Percentiles rank a stretch among this genome's conserved stretches.
Conservation (phyloP, 495 filamentous ascomycete species). For the Xylaria grammica region DNA sequence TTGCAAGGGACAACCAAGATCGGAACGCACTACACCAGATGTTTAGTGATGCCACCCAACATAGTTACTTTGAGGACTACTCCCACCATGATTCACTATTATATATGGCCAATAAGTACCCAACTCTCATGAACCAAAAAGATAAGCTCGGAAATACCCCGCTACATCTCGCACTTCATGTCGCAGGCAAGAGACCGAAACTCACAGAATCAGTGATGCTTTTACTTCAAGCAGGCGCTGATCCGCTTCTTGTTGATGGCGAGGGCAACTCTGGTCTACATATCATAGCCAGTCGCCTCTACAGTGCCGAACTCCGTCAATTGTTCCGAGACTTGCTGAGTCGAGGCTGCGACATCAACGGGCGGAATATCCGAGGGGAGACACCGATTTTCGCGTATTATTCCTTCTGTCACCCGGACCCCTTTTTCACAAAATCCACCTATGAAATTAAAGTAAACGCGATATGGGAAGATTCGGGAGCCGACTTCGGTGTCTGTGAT, state of each 20-base stretch:
- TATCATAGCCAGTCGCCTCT: conserved; percentile 8
- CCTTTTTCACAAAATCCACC: conserved; percentile 23
- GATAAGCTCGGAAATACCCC: conserved; percentile 24
- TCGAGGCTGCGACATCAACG: conserved; percentile 39
- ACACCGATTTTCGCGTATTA: conserved; percentile 36
- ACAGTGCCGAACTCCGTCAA: conserved; percentile 13
- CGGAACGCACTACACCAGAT: conserved; percentile 26
- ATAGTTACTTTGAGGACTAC: background rate
- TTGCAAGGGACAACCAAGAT: conserved; percentile 17
- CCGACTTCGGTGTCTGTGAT: background rate
- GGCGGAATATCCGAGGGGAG: conserved; percentile 34
- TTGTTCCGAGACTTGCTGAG: conserved; percentile 30
- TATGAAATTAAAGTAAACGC: background rate
- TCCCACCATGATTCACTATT: background rate
- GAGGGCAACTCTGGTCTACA: conserved; percentile 38
- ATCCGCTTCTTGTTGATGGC: conserved; percentile 23
- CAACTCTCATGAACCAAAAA: conserved; percentile 23
- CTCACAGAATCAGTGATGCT: conserved; percentile 1
- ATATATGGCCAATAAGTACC: background rate
- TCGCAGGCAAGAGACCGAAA: background rate
- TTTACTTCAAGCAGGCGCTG: conserved; percentile 30
- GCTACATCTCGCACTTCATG: conserved; percentile 25
- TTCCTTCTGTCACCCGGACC: too few relatives aligned
- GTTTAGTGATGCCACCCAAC: background rate
- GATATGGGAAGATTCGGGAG: background rate